Base-by-base conservation (phyloP, 306 rosid genomes). In the Coriaria nepalensis region DNA sequence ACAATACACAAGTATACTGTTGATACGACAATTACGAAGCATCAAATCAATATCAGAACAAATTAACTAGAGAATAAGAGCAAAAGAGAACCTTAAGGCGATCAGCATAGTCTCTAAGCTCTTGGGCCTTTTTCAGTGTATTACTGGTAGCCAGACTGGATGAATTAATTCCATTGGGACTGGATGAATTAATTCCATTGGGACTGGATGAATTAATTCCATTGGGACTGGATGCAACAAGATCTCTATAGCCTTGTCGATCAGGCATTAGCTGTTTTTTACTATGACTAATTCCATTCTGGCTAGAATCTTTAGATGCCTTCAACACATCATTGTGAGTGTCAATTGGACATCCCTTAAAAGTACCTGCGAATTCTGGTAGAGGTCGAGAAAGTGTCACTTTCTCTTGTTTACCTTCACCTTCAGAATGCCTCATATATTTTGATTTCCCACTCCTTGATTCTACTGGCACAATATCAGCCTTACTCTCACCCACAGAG, bases 31-130 rank as follows among this genome's bases (percentile, higher is more conserved):
- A 20, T 20, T 20, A 20, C 29, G 12, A 37, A 33, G 48, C 20
- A 37, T n/a, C 43, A 56, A 15, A 51, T 45, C 64, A 47, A 68
- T 45, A 69, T 33, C 51, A 40, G 13, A 53, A 62, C 64, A 41
- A 13, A 71, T 41, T 48, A 20, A 9, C 64, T 57, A 59, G 39
- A 38, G 48, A 56, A 43, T 39, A 58, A 52, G 61, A 45, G 65
- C 50, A 68, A n/a, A 5, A 8, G 56, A 33, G 58, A 59, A 83
- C 96, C 96, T 87, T 87, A 10, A 54, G 70, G 41, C 56, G 61
- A 61, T 78, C 83, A 12, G 93, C 96, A 50, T 37, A 52, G 40
- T 67, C 85, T 69, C 79, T 83, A 43, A 78, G 77, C 41, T 59
- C 63, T 59, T 69, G 43, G 42, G 94, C 94, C 55, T 75, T 81